Evolutionary conservation across 2,329 filamentous ascomycete species (phyloP), one percentile per base, ranked within the genome.

Genomic region (Thermoascus crustaceus): DNA sequence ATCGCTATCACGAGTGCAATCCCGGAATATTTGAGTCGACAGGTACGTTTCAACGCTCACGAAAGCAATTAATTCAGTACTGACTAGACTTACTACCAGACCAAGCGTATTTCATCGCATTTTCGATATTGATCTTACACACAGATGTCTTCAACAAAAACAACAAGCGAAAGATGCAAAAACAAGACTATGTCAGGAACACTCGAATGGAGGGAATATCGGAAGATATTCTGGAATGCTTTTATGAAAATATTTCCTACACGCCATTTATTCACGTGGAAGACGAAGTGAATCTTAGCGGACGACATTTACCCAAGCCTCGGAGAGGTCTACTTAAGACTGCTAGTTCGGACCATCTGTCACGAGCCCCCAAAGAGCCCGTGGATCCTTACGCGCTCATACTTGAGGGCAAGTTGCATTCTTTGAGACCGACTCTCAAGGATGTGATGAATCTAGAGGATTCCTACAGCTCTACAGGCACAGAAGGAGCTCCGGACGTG

Each of bases 71-170:
- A 35, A 39, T 24, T 45, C 7, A 16, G 4, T 16, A 18, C 21
- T 43, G 30, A 48, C 39, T 32, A 7, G 10, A n/a, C 10, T 8
- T 42, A 11, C 14, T 45, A 16, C 33, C 46, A 49, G 91, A 96
- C 53, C 86, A 95, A 63, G 88, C 91, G n/a, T 95, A 96, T 58
- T 94, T 96, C 52, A 89, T 96, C 45, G 87, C 89, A 10, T 98
- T 98, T 56, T 96, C 89, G 2, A 78, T 98, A 38, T 75, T 98
- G 40, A 95, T 98, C 48, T 70, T 98, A 21, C 91, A 98, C 52
- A 96, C 91, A 0, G 91, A 98, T 55, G 85, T 94, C n/a, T 96
- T 96, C 76, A 98, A 98, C 70, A 94, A 94, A 64, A 98, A 96
- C 68, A 96, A 96, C 67, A 96, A 96, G 66, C 77, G 91, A 60